Percentiles rank a stretch among this genome's conserved stretches.
Conservation (phyloP, 31 red algal species). For the Endocladia muricata region DNA sequence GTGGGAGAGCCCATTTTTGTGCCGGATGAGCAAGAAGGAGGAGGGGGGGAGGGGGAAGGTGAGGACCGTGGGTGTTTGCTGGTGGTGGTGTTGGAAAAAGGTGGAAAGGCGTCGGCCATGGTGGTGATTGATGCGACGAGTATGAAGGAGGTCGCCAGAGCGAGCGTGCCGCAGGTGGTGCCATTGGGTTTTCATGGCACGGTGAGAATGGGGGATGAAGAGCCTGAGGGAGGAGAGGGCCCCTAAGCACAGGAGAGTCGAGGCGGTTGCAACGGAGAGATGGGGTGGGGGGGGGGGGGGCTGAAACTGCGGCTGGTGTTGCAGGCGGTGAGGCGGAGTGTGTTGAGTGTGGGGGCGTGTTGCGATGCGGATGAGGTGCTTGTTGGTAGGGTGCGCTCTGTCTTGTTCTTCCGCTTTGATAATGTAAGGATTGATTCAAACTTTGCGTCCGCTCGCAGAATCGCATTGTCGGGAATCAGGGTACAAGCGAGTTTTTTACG, state of each 20-base stretch:
- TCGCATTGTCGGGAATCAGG: no score
- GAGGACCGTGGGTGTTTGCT: constrained; percentile 49
- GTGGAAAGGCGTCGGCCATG: not conserved
- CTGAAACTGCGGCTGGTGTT: not conserved
- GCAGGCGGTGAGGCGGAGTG: not conserved
- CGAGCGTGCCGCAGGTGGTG: constrained; percentile 16
- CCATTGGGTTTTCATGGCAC: constrained; percentile 44
- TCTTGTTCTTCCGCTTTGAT: no score
- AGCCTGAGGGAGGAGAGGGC: not conserved
- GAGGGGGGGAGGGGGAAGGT: constrained; percentile 7
- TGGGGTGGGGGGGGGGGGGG: not conserved
- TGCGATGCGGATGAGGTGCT: no score
- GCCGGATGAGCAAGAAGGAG: constrained; percentile 6
- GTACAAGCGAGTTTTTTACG: no score
- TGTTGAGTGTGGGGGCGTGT: no score
- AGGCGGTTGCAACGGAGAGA: not conserved
- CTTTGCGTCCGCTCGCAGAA: no score
- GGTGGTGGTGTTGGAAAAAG: not conserved
- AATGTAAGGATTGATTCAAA: no score
- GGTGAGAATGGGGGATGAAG: not conserved
- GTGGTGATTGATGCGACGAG: constrained; percentile 28
- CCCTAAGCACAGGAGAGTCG: no score
- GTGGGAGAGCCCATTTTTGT: constrained; percentile 65
- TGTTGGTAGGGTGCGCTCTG: no score
- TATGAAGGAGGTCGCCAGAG: constrained; percentile 42